Evolutionary conservation across 2,329 filamentous ascomycete species (phyloP).

Genomic region (Cercospora sesami): DNA sequence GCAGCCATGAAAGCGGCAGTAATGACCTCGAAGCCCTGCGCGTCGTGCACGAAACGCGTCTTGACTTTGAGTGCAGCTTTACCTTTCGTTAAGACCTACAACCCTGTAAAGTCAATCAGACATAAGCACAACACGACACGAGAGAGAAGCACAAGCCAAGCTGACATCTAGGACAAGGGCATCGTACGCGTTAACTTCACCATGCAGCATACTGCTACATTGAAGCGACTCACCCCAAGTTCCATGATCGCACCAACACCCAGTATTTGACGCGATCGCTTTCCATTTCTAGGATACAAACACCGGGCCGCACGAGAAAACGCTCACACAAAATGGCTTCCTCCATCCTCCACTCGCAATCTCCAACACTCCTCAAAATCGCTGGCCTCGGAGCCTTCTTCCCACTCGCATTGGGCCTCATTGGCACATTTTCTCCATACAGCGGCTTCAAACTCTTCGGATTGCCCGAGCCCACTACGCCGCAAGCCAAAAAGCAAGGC

Average conservation of each 20-base stretch:
- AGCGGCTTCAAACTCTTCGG: slow-evolving; percentile 11
- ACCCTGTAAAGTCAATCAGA: neutral
- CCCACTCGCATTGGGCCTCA: slow-evolving; percentile 15
- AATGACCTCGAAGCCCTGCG: neutral
- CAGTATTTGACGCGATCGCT: too few relatives aligned
- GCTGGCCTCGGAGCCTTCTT: slow-evolving; percentile 14
- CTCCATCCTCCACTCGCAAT: slow-evolving; percentile 12
- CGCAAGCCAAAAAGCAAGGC: slow-evolving; percentile 1
- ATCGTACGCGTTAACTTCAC: neutral
- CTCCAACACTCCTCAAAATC: slow-evolving; percentile 8
- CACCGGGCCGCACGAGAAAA: too few relatives aligned
- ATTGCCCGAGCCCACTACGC: neutral
- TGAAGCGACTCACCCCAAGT: too few relatives aligned
- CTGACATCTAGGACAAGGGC: neutral
- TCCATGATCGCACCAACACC: too few relatives aligned
- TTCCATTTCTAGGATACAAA: too few relatives aligned
- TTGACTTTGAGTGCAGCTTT: neutral
- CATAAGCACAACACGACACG: neutral
- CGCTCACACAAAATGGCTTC: neutral
- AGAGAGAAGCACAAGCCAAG: neutral
- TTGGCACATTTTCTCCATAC: slow-evolving; percentile 5
- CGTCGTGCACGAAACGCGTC: too few relatives aligned
- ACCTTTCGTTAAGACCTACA: neutral
- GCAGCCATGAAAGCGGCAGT: neutral
- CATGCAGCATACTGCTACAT: neutral